phyloP scores from a whole-genome alignment of 768 basidiomycete species.

The Strobilomyces confusus region DNA sequence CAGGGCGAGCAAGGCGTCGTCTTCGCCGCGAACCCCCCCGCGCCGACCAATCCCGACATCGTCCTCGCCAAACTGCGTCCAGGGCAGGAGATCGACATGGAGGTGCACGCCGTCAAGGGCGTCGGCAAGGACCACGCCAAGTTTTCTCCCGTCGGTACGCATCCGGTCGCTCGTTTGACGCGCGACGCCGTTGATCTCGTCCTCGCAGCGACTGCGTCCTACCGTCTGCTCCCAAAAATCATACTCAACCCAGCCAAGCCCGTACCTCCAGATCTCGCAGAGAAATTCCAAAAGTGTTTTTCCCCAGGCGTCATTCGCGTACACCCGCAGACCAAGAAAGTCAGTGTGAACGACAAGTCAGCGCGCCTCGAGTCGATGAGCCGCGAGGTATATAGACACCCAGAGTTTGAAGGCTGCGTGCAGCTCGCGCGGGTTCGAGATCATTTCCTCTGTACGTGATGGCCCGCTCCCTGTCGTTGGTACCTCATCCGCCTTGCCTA shows the following conservation, averaged over 20 bases:
- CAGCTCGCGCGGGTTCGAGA: slow-evolving; percentile 83
- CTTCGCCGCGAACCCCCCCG: slow-evolving; percentile 51
- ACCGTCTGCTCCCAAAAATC: slow-evolving; percentile 87
- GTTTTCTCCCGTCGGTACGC: slow-evolving; percentile 88
- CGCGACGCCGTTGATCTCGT: not conserved
- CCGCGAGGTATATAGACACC: slow-evolving; percentile 87
- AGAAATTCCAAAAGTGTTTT: slow-evolving; percentile 87
- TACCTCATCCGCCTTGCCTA: slow-evolving; percentile 27
- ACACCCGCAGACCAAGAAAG: slow-evolving; percentile 50
- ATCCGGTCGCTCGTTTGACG: not conserved
- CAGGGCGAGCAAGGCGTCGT: slow-evolving; percentile 75
- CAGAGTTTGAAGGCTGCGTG: slow-evolving; percentile 83
- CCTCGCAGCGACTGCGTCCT: slow-evolving; percentile 83
- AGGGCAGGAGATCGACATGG: slow-evolving; percentile 81
- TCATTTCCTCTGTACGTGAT: slow-evolving; percentile 82
- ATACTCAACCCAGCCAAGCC: slow-evolving; percentile 62
- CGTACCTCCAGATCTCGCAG: slow-evolving; percentile 70
- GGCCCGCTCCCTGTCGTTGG: not conserved
- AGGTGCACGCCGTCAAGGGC: slow-evolving; percentile 89
- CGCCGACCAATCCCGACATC: slow-evolving; percentile 74
- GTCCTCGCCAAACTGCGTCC: slow-evolving; percentile 90
- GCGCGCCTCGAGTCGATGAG: slow-evolving; percentile 86
- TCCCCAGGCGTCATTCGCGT: slow-evolving; percentile 75
- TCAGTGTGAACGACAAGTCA: slow-evolving; percentile 57
- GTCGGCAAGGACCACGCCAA: slow-evolving; percentile 95